Evolutionary conservation across 2,329 filamentous ascomycete genomes (phyloP).

Genomic region (Scedosporium aurantiacum): DNA sequence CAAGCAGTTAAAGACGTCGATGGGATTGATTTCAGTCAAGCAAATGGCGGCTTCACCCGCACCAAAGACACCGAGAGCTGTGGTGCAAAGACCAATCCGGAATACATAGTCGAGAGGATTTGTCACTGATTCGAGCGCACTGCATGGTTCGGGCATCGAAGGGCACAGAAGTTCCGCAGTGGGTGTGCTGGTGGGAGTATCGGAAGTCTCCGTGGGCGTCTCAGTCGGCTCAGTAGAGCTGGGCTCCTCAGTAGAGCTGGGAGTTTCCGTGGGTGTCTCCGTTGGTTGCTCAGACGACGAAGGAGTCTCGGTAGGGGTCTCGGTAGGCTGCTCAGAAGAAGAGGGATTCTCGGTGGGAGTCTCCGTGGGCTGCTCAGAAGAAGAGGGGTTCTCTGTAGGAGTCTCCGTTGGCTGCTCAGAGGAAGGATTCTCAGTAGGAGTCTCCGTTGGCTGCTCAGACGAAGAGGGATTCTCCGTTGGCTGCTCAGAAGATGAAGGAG

Average conservation of each 20-base stretch:
- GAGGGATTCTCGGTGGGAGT: constrained; percentile 10
- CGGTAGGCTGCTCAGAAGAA: background rate
- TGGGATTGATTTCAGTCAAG: background rate
- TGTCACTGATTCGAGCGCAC: background rate
- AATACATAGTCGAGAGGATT: background rate
- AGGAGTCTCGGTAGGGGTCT: background rate
- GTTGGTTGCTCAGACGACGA: background rate
- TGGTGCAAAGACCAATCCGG: background rate
- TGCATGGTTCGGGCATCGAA: background rate
- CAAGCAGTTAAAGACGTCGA: background rate
- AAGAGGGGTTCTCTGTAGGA: background rate
- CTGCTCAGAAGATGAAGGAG: too few species aligned
- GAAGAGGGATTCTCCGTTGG: too few species aligned
- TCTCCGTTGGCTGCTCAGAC: too few species aligned
- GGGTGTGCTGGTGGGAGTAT: too few species aligned
- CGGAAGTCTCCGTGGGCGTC: too few species aligned
- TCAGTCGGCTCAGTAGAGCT: background rate
- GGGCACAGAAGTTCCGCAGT: background rate
- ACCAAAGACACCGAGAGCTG: background rate
- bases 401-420: background rate
- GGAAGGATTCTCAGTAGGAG: background rate
- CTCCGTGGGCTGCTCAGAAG: background rate
- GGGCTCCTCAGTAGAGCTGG: background rate
- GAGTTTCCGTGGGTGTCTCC: background rate
- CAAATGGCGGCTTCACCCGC: background rate